These are phyloP conservation scores for Entomortierella chlamydospora DNA, from an alignment of 192 early-diverging fungal genomes.

Conservation along the genomic window DNA sequence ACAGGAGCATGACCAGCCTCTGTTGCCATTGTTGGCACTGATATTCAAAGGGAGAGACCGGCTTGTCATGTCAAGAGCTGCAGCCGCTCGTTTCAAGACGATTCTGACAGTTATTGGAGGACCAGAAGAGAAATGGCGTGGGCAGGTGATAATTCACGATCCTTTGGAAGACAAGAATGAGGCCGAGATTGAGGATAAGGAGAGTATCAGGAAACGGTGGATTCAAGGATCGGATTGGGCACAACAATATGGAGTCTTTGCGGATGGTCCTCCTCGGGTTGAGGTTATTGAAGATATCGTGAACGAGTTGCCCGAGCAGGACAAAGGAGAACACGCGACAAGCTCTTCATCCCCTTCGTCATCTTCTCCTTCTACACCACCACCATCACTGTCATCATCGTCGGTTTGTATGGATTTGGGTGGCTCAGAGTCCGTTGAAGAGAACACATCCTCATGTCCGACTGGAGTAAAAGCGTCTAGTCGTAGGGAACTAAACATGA, in stretches of 20 bases:
- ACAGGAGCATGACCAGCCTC: conserved; percentile 47
- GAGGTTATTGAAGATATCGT: conserved; percentile 43
- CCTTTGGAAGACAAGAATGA: conserved; percentile 13
- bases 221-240: conserved; percentile 42
- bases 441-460: not conserved
- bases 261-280: conserved; percentile 34
- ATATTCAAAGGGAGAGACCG: conserved; percentile 49
- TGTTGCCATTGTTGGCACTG: conserved; percentile 49
- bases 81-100: conserved; percentile 44
- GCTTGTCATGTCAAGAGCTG: conserved; percentile 53
- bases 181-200: not conserved
- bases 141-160: conserved; percentile 38
- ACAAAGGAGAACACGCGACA: not conserved
- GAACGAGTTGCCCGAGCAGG: not conserved
- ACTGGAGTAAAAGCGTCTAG: not conserved
- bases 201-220: conserved; percentile 36
- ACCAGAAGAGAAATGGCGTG: conserved; percentile 53
- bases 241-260: conserved; percentile 38
- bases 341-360: too few relatives aligned
- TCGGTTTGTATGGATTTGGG: not conserved
- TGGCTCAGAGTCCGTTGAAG: not conserved
- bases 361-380: not conserved
- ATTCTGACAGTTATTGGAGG: conserved; percentile 60
- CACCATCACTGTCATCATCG: not conserved
- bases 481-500: conserved; percentile 40